These are phyloP conservation scores for Apiospora saccharicola DNA, from an alignment of 2,329 filamentous ascomycete species.

Conservation along the genomic window DNA sequence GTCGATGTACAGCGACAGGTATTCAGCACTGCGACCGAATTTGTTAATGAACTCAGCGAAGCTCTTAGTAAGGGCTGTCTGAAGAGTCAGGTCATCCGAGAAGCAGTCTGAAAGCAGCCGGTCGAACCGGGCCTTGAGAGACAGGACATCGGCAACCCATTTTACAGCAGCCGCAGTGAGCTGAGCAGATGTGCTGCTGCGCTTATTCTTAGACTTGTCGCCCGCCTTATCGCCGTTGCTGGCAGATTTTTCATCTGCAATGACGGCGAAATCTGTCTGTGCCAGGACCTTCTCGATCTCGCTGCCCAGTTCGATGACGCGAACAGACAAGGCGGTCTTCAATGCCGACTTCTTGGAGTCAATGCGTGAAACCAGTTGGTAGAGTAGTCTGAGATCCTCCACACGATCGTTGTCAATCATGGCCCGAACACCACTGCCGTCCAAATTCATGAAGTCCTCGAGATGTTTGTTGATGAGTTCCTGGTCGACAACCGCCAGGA, in stretches of 20 bases:
- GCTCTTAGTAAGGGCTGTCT: constrained; percentile 83
- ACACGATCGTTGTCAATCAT: constrained; percentile 93
- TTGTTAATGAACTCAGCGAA: constrained; percentile 93
- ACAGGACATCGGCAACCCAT: constrained; percentile 92
- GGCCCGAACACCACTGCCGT: constrained; percentile 80
- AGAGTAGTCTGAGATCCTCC: constrained; percentile 81
- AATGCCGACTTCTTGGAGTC: constrained; percentile 77
- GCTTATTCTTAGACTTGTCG: constrained; percentile 56
- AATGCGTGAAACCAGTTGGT: constrained; percentile 78
- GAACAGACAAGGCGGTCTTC: constrained; percentile 73
- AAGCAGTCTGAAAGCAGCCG: constrained; percentile 78
- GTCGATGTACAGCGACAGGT: constrained; percentile 95
- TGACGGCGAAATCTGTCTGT: constrained; percentile 59
- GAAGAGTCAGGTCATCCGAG: constrained; percentile 75
- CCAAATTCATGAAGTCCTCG: constrained; percentile 81
- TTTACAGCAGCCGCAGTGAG: constrained; percentile 88
- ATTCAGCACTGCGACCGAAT: constrained; percentile 87
- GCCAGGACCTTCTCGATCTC: constrained; percentile 78
- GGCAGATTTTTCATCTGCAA: constrained; percentile 42
- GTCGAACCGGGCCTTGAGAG: constrained; percentile 90
- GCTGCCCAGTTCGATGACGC: constrained; percentile 80
- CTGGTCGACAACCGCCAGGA: constrained; percentile 78
- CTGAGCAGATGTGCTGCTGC: constrained; percentile 70
- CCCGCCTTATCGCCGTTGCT: constrained; percentile 58
- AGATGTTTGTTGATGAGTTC: constrained; percentile 82